Base-by-base conservation (phyloP, 2,329 filamentous ascomycete genomes). In the Claviceps purpurea region DNA sequence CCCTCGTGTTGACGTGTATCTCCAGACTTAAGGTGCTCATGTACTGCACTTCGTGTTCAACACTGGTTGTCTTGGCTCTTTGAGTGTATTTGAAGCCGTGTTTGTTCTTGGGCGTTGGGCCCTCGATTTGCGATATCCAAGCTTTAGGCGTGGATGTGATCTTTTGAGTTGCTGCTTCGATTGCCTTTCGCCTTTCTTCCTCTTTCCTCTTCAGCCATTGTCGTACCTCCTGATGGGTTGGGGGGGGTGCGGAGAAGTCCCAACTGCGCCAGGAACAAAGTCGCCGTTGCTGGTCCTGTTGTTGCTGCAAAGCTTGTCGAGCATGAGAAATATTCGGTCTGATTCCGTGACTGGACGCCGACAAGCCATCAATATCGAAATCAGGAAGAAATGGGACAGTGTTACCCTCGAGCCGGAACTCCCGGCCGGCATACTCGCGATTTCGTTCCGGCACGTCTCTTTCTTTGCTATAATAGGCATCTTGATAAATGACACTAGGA, bases 11-110 rank as follows among this genome's bases (percentile, higher is more conserved):
- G 56, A 94, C 84, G 63, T 98, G 91, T 4, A 97, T 71, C 64
- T 98, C 93, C 6, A 98, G 68, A 58, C 89, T 94, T 87, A 98
- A 90, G 18, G 85, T 89, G 59, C 87, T 95, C 93, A 98, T 97
- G 65, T 95, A 95, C 59, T 93, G 87, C 2, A 81, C 82, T 65
- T 94, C 88, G 58, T 91, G 87, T 61, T 88, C 80, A 18, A 94
- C 82, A 58, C 82, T 89, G 0, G 84, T 86, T 1, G 83, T 83
- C 58, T 82, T 80, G 55, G 78, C 76, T 62, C 83, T 87, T 58
- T 90, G 89, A 0, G 85, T 89, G 64, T 87, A 95, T 63, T 90
- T 93, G 72, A 90, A 91, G 0, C 85, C 88, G 63, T 91, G 76
- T 55, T 80, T 84, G 60, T 88, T 87, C 63, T 78, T 85, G 50